Percentiles rank a stretch among this genome's conserved stretches.
Conservation (phyloP, 164 flowering plant species). For the Amborella trichopoda region DNA sequence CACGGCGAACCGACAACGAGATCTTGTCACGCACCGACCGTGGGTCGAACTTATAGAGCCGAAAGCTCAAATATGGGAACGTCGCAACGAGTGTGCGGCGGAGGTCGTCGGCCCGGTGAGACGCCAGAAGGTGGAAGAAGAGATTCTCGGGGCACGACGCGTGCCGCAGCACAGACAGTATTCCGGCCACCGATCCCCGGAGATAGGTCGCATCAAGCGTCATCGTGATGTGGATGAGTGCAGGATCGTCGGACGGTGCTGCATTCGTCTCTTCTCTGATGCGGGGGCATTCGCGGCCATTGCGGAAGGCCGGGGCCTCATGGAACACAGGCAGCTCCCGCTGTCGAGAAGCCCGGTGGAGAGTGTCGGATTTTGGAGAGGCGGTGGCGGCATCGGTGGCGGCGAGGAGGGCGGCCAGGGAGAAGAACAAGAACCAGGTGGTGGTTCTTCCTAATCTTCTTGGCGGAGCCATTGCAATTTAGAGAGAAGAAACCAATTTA, state of each 20-base stretch:
- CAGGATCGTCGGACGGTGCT: slow-evolving; percentile 4
- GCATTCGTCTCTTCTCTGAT: no score
- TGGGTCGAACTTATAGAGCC: slow-evolving; percentile 32
- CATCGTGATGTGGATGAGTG: slow-evolving; percentile 14
- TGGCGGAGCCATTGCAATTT: no score
- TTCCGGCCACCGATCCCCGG: slow-evolving; percentile 16
- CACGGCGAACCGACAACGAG: slow-evolving; percentile 43
- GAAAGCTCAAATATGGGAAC: slow-evolving; percentile 36
- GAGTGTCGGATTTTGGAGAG: no score
- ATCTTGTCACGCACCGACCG: slow-evolving; percentile 32
- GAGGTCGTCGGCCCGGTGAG: slow-evolving; percentile 22
- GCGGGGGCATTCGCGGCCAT: slow-evolving; percentile 10
- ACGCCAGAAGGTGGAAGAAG: slow-evolving; percentile 37
- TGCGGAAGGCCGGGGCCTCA: slow-evolving; percentile 12
- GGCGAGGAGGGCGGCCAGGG: no score
- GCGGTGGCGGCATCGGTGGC: neutral
- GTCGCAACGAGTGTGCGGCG: slow-evolving; percentile 24
- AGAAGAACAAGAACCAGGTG: no score
- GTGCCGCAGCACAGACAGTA: slow-evolving; percentile 43
- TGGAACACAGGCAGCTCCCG: slow-evolving; percentile 5
- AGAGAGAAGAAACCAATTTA: no score
- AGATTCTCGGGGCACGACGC: slow-evolving; percentile 46
- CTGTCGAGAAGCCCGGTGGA: no score
- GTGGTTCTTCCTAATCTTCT: no score
- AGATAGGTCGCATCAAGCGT: slow-evolving; percentile 13